A percentile compares a stretch with the other conserved stretches of the same genome.
Conservation (phyloP, 2,329 filamentous ascomycete genomes). For the Beauveria sp. region DNA sequence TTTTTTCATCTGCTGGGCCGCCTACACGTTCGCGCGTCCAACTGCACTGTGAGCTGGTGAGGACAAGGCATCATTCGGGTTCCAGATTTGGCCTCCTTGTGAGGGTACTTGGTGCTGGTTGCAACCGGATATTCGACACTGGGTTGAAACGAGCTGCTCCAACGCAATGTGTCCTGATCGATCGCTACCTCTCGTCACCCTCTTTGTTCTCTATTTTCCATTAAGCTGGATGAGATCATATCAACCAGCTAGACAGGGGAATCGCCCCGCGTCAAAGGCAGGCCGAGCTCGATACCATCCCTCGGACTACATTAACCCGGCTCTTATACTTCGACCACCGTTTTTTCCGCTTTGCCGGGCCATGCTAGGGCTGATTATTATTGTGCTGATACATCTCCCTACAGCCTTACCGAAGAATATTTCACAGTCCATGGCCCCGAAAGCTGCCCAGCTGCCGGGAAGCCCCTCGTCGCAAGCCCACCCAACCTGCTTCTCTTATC, state of each 20-base stretch:
- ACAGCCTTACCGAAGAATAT: neutral
- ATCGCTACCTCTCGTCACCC: too few relatives aligned
- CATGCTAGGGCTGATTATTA: neutral
- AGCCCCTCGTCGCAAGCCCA: neutral
- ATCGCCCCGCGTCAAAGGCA: too few relatives aligned
- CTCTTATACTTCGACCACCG: neutral
- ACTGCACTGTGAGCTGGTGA: neutral
- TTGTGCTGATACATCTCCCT: neutral
- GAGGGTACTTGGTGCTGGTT: neutral
- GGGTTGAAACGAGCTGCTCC: too few relatives aligned
- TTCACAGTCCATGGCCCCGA: neutral
- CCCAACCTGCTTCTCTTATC: neutral
- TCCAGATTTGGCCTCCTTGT: neutral
- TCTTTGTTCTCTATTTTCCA: too few relatives aligned
- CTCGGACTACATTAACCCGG: too few relatives aligned
- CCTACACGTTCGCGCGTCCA: neutral
- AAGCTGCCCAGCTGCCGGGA: too few relatives aligned
- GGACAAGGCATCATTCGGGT: neutral
- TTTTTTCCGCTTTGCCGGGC: neutral
- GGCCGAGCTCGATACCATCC: too few relatives aligned
- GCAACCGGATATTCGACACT: neutral
- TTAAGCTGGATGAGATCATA: too few relatives aligned
- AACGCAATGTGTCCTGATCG: too few relatives aligned
- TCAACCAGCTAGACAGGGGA: too few relatives aligned
- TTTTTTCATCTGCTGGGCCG: neutral